Evolutionary conservation across 495 filamentous ascomycete species (phyloP).

Genomic region (Recurvomyces mirabilis): DNA sequence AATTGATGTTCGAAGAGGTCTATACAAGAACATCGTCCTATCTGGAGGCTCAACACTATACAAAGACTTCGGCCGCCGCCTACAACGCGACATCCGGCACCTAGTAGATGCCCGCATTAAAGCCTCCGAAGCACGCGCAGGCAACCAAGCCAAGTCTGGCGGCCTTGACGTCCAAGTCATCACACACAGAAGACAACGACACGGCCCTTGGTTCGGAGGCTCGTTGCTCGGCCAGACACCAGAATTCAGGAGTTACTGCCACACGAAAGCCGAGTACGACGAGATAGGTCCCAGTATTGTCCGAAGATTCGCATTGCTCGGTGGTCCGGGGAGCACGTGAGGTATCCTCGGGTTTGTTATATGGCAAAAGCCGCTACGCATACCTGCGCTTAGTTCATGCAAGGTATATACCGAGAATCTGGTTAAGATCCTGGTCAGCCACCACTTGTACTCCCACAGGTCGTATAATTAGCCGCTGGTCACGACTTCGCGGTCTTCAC

Average conservation of each 20-base stretch:
- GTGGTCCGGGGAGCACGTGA: slow-evolving; percentile 63
- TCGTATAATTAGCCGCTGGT: too few species aligned
- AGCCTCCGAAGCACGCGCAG: slow-evolving; percentile 82
- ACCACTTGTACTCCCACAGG: too few species aligned
- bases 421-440: too few species aligned
- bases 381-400: too few species aligned
- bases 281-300: slow-evolving; percentile 94
- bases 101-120: slow-evolving; percentile 84
- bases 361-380: background rate
- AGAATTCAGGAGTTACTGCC: slow-evolving; percentile 98
- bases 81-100: slow-evolving; percentile 94
- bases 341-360: background rate
- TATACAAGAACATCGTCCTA: slow-evolving; percentile 99
- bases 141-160: slow-evolving; percentile 57
- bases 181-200: slow-evolving; percentile 87
- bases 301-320: slow-evolving; percentile 84
- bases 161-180: slow-evolving; percentile 95
- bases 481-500: too few species aligned
- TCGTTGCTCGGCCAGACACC: slow-evolving; percentile 93
- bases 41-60: slow-evolving; percentile 94
- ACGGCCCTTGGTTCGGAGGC: slow-evolving; percentile 97
- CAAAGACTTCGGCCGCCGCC: slow-evolving; percentile 88
- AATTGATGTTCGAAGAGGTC: slow-evolving; percentile 88
- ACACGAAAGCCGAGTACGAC: slow-evolving; percentile 93
- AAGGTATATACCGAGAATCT: too few species aligned